Conservation (phyloP, 2,329 filamentous ascomycete genomes). For the Lizonia empirigonia region DNA sequence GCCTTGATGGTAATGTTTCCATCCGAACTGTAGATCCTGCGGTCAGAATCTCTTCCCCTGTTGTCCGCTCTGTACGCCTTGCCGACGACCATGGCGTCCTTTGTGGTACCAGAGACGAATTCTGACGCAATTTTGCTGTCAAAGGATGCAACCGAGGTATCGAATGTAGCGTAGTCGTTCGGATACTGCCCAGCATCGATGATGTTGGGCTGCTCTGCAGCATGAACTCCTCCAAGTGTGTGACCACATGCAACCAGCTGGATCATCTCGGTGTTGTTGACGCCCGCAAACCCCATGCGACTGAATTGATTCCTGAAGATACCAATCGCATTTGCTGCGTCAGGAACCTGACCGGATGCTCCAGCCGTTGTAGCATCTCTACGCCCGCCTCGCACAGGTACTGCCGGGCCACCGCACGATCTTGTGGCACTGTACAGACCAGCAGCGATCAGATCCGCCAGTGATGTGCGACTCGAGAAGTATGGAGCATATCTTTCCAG, state of each 20-base stretch:
- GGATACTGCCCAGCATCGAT: constrained; percentile 53
- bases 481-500: constrained; percentile 59
- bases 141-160: constrained; percentile 55
- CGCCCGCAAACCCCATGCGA: constrained; percentile 61
- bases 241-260: constrained; percentile 66
- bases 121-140: constrained; percentile 65
- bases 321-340: constrained; percentile 60
- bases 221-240: constrained; percentile 65
- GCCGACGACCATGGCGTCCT: constrained; percentile 62
- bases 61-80: constrained; percentile 47
- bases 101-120: constrained; percentile 61
- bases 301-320: constrained; percentile 62
- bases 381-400: constrained; percentile 61
- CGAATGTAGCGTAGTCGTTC: constrained; percentile 44
- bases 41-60: constrained; percentile 59
- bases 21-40: constrained; percentile 62
- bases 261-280: constrained; percentile 60
- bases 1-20: constrained; percentile 60
- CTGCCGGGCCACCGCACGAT: constrained; percentile 62
- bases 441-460: constrained; percentile 64
- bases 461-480: constrained; percentile 57
- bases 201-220: constrained; percentile 59
- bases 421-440: constrained; percentile 64
- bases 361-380: constrained; percentile 60
- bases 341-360: constrained; percentile 58